These are phyloP conservation scores for Ustilago esculenta DNA, from an alignment of 1,284 basidiomycete species.

Conservation along the genomic window DNA sequence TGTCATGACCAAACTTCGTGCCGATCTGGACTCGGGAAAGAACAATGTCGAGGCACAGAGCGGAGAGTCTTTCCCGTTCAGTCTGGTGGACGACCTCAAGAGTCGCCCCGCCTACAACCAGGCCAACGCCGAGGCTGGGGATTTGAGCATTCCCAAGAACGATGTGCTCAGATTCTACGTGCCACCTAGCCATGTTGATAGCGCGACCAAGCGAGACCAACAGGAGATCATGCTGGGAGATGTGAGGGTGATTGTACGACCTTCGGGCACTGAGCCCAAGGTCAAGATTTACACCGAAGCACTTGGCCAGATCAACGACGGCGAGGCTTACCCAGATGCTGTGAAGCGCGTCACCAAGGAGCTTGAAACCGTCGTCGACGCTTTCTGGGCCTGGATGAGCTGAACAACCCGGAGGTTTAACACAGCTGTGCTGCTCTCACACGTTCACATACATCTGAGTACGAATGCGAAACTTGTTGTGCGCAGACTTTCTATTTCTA, in stretches of 20 bases:
- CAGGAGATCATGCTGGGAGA: conserved; percentile 53
- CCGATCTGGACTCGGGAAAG: conserved; percentile 38
- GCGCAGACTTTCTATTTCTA: no score
- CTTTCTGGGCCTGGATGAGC: conserved; percentile 57
- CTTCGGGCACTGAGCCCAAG: conserved; percentile 59
- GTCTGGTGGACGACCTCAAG: conserved; percentile 53
- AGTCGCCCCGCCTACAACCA: conserved; percentile 24
- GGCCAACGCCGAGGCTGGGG: conserved; percentile 43
- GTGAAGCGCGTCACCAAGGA: conserved; percentile 40
- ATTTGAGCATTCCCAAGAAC: conserved; percentile 53
- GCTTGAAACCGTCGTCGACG: conserved; percentile 46
- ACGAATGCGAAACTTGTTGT: no score
- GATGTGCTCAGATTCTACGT: conserved; percentile 61
- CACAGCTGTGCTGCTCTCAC: no score
- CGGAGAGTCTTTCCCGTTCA: conserved; percentile 22
- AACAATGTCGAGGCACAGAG: conserved; percentile 15
- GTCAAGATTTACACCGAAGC: conserved; percentile 61
- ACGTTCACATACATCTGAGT: no score
- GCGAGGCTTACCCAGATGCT: conserved; percentile 40
- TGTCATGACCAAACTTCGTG: conserved; percentile 53
- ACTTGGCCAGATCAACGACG: conserved; percentile 40
- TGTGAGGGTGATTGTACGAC: conserved; percentile 56
- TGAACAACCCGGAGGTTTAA: conserved; percentile 1
- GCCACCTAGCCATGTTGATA: conserved; percentile 26
- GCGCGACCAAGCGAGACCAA: conserved; percentile 13